phyloP scores from a whole-genome alignment of 129 eudicot genomes.

The Lonicera japonica region DNA sequence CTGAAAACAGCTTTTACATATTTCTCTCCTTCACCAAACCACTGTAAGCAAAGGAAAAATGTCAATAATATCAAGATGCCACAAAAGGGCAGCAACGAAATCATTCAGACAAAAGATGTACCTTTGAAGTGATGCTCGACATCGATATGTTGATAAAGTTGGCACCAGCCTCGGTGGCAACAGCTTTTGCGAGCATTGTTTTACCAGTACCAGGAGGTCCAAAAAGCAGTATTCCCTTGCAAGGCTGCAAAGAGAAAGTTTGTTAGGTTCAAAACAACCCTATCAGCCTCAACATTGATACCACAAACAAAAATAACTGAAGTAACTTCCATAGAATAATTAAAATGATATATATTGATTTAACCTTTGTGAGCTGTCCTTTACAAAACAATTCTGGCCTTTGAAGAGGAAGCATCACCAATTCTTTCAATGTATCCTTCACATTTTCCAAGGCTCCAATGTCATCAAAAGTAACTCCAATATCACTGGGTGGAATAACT shows the following conservation, averaged over 20 bases:
- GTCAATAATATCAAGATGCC: background rate
- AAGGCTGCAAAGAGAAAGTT: slow-evolving; percentile 44
- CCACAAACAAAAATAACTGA: background rate
- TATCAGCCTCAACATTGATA: background rate
- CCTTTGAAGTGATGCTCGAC: slow-evolving; percentile 88
- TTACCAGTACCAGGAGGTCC: slow-evolving; percentile 98
- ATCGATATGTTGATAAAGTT: slow-evolving; percentile 86
- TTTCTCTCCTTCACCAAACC: slow-evolving; percentile 97
- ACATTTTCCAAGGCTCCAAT: slow-evolving; percentile 91
- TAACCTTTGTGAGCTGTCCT: slow-evolving; percentile 86
- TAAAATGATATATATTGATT: background rate
- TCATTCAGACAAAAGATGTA: slow-evolving; percentile 3
- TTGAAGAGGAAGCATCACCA: slow-evolving; percentile 91
- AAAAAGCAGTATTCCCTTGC: slow-evolving; percentile 86
- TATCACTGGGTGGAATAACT: slow-evolving; percentile 82
- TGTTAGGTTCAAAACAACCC: slow-evolving; percentile 6
- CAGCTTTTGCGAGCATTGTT: slow-evolving; percentile 97
- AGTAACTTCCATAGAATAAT: background rate
- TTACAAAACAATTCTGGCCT: slow-evolving; percentile 86
- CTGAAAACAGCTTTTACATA: slow-evolving; percentile 85
- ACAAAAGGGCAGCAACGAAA: background rate
- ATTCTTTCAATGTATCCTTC: slow-evolving; percentile 74
- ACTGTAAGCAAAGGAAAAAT: slow-evolving; percentile 33
- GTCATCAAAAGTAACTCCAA: slow-evolving; percentile 90
- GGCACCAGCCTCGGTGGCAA: slow-evolving; percentile 97